phyloP scores from a whole-genome alignment of 2,329 filamentous ascomycete species.

The Cladophialophora psammophila region DNA sequence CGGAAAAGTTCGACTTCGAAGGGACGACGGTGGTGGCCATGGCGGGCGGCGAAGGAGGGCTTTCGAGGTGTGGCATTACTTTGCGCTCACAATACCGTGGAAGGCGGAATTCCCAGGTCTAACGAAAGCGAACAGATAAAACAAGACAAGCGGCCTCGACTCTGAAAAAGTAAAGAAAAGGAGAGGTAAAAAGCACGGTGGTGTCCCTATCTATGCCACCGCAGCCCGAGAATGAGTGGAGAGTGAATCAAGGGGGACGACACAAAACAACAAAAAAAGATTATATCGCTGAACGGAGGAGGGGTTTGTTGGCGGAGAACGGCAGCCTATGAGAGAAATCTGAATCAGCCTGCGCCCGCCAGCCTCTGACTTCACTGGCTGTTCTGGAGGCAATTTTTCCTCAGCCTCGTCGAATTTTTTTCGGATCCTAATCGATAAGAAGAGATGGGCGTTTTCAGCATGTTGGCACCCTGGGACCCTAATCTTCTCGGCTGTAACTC shows the following conservation, averaged over 20 bases:
- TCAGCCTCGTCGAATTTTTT: slow-evolving; percentile 30
- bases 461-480: too few species aligned
- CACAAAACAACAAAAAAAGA: slow-evolving; percentile 11
- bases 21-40: slow-evolving; percentile 54
- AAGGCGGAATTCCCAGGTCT: slow-evolving; percentile 4
- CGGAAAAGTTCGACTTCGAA: slow-evolving; percentile 52
- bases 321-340: slow-evolving; percentile 24
- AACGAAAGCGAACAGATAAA: background rate
- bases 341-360: slow-evolving; percentile 30
- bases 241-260: slow-evolving; percentile 1
- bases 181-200: background rate
- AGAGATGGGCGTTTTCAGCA: slow-evolving; percentile 14
- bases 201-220: background rate
- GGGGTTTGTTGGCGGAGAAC: background rate
- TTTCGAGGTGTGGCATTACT: slow-evolving; percentile 37
- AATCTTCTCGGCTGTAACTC: too few species aligned
- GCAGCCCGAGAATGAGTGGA: slow-evolving; percentile 15
- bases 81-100: slow-evolving; percentile 5
- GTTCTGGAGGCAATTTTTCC: slow-evolving; percentile 21
- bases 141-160: background rate
- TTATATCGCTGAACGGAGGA: slow-evolving; percentile 9
- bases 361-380: slow-evolving; percentile 13
- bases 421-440: slow-evolving; percentile 25
- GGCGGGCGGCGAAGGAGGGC: slow-evolving; percentile 32
- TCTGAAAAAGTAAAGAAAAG: background rate